Evolutionary conservation across 2,329 filamentous ascomycete genomes (phyloP), one percentile per base, ranked within the genome.

Genomic region (Seiridium unicorne): DNA sequence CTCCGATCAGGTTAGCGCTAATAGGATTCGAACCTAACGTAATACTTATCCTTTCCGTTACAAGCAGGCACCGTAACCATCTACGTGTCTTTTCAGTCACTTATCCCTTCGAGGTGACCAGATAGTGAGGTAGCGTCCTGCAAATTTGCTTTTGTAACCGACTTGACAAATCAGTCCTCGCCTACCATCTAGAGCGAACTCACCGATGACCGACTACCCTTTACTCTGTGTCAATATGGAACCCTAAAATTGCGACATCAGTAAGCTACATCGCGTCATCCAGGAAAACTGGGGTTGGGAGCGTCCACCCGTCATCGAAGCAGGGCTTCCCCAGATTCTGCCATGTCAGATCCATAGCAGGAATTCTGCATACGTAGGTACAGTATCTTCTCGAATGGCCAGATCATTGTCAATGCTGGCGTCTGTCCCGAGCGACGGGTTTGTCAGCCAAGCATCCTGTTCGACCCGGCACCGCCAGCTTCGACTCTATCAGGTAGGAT

Each of bases 301-400:
- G 18, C 18, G 11, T 18, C 54, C 44, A 34, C 26, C 42, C 54
- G 54, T 57, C 44, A 46, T 46, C 26, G 40, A 48, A 18, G 34
- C 44, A 48, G 42, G 54, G 54, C 54, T 57, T 57, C 54, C 54
- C 54, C 54, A 26, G 54, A 47, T 57, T 57, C 26, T 31, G 32
- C 31, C 31, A 9, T 44, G 26, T 57, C 44, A 57, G 54, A 31
- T 47, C 35, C 42, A 57, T n/a, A 32, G 54, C 54, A 57, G 8
- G n/a, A 3, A n/a, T 8, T 42, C 38, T 42, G 18, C 18, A 26
- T 26, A 26, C 18, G 18, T 26, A 26, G 18, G 18, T 26, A 26
- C 18, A 26, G 18, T 26, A 26, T 26, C 18, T 26, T 2, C 18
- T 26, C 18, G 18, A 26, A 26, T 26, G 18, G 18, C 18, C 18